phyloP scores from a whole-genome alignment of 805 yeast genomes.

The Cyberlindnera veronae region DNA sequence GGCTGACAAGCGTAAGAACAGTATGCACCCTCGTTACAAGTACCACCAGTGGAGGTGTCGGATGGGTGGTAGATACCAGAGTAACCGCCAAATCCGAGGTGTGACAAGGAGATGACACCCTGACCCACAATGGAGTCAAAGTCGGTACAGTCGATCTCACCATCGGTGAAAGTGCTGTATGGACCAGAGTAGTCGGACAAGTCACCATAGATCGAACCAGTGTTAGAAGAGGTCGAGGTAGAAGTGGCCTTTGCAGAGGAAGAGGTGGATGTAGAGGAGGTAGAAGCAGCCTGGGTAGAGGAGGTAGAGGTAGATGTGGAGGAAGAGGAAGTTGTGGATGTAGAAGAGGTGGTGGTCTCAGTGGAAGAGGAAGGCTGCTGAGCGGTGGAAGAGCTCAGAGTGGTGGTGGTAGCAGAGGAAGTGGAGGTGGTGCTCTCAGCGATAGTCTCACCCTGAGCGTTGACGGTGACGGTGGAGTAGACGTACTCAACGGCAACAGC shows the following conservation, averaged over 20 bases:
- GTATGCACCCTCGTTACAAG: slow-evolving; percentile 85
- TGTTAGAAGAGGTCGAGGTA: slow-evolving; percentile 25
- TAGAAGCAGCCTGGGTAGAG: slow-evolving; percentile 24
- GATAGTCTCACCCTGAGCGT: slow-evolving; percentile 44
- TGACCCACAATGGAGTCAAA: slow-evolving; percentile 67
- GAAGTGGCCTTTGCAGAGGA: slow-evolving; percentile 23
- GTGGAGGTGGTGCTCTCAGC: slow-evolving; percentile 20
- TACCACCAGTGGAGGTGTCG: slow-evolving; percentile 55
- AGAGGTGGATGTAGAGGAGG: slow-evolving; percentile 21
- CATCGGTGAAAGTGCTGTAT: slow-evolving; percentile 60
- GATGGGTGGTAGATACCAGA: slow-evolving; percentile 60
- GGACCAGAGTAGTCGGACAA: slow-evolving; percentile 57
- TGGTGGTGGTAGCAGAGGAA: slow-evolving; percentile 21
- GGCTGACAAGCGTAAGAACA: slow-evolving; percentile 98
- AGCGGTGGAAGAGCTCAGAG: slow-evolving; percentile 22
- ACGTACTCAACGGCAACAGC: slow-evolving; percentile 49
- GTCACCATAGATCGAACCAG: slow-evolving; percentile 47
- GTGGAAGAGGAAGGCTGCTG: slow-evolving; percentile 25
- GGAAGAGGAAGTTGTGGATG: slow-evolving; percentile 14
- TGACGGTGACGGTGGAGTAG: slow-evolving; percentile 53
- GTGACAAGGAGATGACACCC: slow-evolving; percentile 76
- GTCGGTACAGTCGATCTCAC: slow-evolving; percentile 57
- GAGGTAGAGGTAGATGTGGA: slow-evolving; percentile 18
- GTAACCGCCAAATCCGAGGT: slow-evolving; percentile 79
- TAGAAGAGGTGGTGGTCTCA: slow-evolving; percentile 22